Base-by-base conservation (phyloP, 495 filamentous ascomycete species). In the Amphirosellinia nigrospora region DNA sequence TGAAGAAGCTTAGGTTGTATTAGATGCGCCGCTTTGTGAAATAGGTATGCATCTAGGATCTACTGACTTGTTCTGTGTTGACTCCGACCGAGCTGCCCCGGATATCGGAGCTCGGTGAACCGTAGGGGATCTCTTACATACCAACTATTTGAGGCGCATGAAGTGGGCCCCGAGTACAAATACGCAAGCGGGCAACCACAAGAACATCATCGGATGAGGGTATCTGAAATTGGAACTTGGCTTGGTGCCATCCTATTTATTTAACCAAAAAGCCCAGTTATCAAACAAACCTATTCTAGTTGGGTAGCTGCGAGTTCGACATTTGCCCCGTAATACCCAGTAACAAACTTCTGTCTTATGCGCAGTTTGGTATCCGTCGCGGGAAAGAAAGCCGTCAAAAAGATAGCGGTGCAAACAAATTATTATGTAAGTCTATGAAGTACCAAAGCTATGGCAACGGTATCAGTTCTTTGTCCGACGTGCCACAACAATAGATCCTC, bases 71-170 rank as follows among this genome's bases (percentile, higher is more conserved):
- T 19, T 53, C 34, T 36, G 64, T 43, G 26, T 56, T 56, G 64
- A 34, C 64, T 67, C 52, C 64, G 52, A 56, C 39, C 26, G 38
- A 67, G 52, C 36, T 53, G 32, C 50, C 61, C 62, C 64, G 64
- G 52, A 59, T 59, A 58, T 68, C 65, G 65, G 65, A 58, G 38
- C 48, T 34, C 38, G 8, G 15, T 56, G 50, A 32, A 56, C 45
- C 48, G n/a, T 34, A 63, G 26, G 11, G 60, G 36, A 19, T 23
- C 30, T 15, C 23, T 66, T 41, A 32, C 48, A 52, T 52, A 23
- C 28, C 21, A 8, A 39, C 36, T 15, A 45, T n/a, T 45, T 9
- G 23, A 38, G 62, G n/a, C 15, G 23, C 64, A 56, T 32, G n/a
- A 66, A 58, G 65, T 68, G 65, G 65, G 65, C 53, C 39, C 15